A percentile compares a stretch with the other conserved stretches of the same genome.
These are phyloP conservation scores for Tricholoma sp. DNA, from an alignment of 768 basidiomycete species.

Conservation along the genomic window DNA sequence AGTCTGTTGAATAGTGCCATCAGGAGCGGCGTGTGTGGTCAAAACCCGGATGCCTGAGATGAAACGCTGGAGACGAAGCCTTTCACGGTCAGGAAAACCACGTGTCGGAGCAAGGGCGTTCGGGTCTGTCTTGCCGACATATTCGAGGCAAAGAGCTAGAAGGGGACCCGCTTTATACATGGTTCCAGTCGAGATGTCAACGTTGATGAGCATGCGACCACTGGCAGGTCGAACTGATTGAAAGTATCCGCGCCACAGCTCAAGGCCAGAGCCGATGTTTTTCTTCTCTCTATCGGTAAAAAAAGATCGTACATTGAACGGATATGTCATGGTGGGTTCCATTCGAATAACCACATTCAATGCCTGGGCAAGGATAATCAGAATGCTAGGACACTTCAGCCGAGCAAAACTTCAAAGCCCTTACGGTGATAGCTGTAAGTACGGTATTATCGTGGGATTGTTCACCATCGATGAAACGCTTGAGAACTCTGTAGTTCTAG, in stretches of 20 bases:
- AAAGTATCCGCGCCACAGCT: constrained; percentile 72
- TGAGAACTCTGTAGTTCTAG: constrained; percentile 40
- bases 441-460: constrained; percentile 63
- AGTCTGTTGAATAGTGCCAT: constrained; percentile 24
- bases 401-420: constrained; percentile 8
- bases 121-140: constrained; percentile 30
- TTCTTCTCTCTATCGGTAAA: constrained; percentile 56
- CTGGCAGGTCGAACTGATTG: constrained; percentile 65
- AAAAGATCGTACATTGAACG: constrained; percentile 71
- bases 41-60: constrained; percentile 47
- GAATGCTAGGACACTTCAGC: background rate
- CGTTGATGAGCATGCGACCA: constrained; percentile 55
- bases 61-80: constrained; percentile 51
- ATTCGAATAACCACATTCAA: constrained; percentile 70
- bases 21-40: constrained; percentile 32
- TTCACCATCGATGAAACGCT: constrained; percentile 53
- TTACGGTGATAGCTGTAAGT: constrained; percentile 60
- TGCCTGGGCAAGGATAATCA: constrained; percentile 32
- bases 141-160: constrained; percentile 47
- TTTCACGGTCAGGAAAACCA: constrained; percentile 51
- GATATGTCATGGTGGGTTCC: constrained; percentile 60
- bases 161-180: constrained; percentile 65
- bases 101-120: constrained; percentile 34
- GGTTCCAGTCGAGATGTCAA: constrained; percentile 67
- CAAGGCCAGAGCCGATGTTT: constrained; percentile 44